Evolutionary conservation across 495 filamentous ascomycete species (phyloP).

Genomic region (Penicillium taxi): DNA sequence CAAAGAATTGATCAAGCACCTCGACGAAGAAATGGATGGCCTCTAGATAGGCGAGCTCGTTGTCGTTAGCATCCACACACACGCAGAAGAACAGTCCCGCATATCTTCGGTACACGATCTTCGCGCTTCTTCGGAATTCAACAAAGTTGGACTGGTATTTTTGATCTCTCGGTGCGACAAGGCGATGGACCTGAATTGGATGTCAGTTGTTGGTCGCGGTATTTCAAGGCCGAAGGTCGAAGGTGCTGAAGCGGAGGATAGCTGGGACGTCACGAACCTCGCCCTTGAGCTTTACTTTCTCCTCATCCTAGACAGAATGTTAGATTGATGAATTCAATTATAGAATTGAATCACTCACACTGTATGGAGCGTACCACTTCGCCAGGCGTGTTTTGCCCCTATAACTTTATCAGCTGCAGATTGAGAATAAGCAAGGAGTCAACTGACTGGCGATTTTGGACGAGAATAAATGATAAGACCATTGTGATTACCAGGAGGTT

Average conservation of each 20-base stretch:
- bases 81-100: slow-evolving; percentile 98
- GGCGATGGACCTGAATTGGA: slow-evolving; percentile 70
- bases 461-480: slow-evolving; percentile 92
- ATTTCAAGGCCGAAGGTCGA: slow-evolving; percentile 6
- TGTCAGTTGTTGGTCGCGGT: neutral
- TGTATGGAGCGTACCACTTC: slow-evolving; percentile 98
- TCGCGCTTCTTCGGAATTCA: slow-evolving; percentile 72
- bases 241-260: slow-evolving; percentile 1
- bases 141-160: slow-evolving; percentile 99
- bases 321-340: neutral
- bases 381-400: slow-evolving; percentile 98
- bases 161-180: slow-evolving; percentile 93
- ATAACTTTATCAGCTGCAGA: slow-evolving; percentile 17
- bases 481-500: slow-evolving; percentile 32
- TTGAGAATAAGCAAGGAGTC: neutral
- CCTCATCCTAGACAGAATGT: slow-evolving; percentile 58
- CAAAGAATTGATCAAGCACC: slow-evolving; percentile 96
- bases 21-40: slow-evolving; percentile 99
- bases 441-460: slow-evolving; percentile 90
- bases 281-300: slow-evolving; percentile 93
- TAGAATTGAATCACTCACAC: slow-evolving; percentile 39
- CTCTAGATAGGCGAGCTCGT: slow-evolving; percentile 93
- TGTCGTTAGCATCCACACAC: slow-evolving; percentile 98
- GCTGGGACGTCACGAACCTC: slow-evolving; percentile 43
- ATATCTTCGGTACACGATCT: slow-evolving; percentile 94